Evolutionary conservation across 371 early-diverging fungal species (phyloP).

Genomic region (Saksenaea oblongispora): DNA sequence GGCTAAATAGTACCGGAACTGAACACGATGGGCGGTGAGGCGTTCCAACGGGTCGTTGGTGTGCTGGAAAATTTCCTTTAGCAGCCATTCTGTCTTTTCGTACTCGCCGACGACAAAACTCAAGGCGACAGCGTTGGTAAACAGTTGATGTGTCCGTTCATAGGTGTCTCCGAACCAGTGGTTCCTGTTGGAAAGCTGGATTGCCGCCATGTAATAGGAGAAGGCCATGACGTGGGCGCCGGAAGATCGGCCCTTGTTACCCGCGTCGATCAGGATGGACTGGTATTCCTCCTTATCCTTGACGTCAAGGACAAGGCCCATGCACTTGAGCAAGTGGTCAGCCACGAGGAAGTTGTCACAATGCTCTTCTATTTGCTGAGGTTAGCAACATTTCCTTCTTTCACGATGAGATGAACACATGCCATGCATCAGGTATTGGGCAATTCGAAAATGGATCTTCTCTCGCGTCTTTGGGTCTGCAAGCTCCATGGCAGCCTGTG

Average conservation of each 20-base stretch:
- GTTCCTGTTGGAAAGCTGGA: slow-evolving; percentile 14
- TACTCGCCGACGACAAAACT: slow-evolving; percentile 46
- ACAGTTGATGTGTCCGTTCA: slow-evolving; percentile 22
- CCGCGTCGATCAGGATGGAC: slow-evolving; percentile 34
- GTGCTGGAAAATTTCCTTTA: slow-evolving; percentile 32
- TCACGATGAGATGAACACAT: not conserved
- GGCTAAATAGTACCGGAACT: slow-evolving; percentile 36
- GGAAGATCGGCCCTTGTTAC: slow-evolving; percentile 33
- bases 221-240: slow-evolving; percentile 48
- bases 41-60: slow-evolving; percentile 35
- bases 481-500: slow-evolving; percentile 49
- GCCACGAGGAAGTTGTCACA: slow-evolving; percentile 34
- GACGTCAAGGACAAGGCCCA: slow-evolving; percentile 17
- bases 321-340: slow-evolving; percentile 43
- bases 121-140: slow-evolving; percentile 33
- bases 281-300: slow-evolving; percentile 25
- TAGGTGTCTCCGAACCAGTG: slow-evolving; percentile 28
- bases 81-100: slow-evolving; percentile 27
- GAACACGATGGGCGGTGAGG: slow-evolving; percentile 34
- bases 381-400: not conserved
- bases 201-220: slow-evolving; percentile 34
- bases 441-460: slow-evolving; percentile 42
- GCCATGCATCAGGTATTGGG: slow-evolving; percentile 30
- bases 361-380: slow-evolving; percentile 15
- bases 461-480: slow-evolving; percentile 33